phyloP scores from a whole-genome alignment of 192 early-diverging fungal genomes.

The Umbelopsis vinacea region DNA sequence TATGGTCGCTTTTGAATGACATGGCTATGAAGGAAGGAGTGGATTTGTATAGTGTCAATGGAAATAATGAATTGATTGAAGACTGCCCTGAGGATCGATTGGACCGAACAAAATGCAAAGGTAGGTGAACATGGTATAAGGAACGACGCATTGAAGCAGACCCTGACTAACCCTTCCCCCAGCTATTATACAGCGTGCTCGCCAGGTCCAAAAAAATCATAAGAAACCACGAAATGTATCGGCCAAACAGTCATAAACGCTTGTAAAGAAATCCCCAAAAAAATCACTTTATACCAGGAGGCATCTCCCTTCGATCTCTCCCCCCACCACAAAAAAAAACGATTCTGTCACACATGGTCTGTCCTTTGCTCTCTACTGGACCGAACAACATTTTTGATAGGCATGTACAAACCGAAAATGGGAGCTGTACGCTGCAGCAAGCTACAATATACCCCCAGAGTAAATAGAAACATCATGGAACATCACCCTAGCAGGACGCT shows the following conservation, averaged over 20 bases:
- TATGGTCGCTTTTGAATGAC: constrained; percentile 29
- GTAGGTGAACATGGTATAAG: constrained; percentile 9
- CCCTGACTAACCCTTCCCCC: not conserved
- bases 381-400: too few species aligned
- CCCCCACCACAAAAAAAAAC: too few species aligned
- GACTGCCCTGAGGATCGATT: constrained; percentile 29
- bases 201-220: constrained; percentile 20
- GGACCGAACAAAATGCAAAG: constrained; percentile 24
- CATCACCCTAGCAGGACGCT: not conserved
- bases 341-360: too few species aligned
- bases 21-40: constrained; percentile 15
- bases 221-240: not conserved
- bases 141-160: not conserved
- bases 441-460: not conserved
- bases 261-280: not conserved
- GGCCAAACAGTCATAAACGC: constrained; percentile 3
- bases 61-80: constrained; percentile 19
- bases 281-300: too few species aligned
- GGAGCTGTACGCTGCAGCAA: too few species aligned
- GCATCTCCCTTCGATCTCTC: too few species aligned
- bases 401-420: too few species aligned
- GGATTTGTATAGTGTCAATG: constrained; percentile 23
- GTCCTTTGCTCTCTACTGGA: too few species aligned
- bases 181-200: constrained; percentile 26
- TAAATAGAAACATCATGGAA: not conserved